A percentile compares a stretch with the other conserved stretches of the same genome.
Evolutionary conservation across 1,139 yeast genomes (phyloP).

Genomic region (Neolecta irregularis): DNA sequence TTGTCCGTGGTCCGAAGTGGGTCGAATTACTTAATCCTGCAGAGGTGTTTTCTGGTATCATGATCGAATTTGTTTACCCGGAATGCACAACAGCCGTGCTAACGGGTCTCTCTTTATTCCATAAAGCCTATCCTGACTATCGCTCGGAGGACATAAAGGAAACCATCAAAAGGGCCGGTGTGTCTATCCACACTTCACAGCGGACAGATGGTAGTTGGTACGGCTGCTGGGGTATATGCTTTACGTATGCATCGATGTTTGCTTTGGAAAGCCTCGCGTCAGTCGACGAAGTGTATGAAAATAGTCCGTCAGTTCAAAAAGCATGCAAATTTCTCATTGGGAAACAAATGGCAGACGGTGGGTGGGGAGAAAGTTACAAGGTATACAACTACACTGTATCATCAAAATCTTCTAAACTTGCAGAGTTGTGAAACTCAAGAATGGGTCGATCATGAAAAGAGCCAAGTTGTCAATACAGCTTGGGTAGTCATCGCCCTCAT

Average conservation of each 20-base stretch:
- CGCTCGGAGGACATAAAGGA: conserved; percentile 45
- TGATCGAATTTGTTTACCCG: conserved; percentile 97
- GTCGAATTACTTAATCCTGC: conserved; percentile 80
- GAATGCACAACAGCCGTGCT: conserved; percentile 96
- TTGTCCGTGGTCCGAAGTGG: conserved; percentile 64
- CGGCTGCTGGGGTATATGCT: conserved; percentile 97
- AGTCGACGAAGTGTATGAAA: conserved; percentile 47
- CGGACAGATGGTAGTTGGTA: conserved; percentile 86
- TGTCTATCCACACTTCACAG: conserved; percentile 56
- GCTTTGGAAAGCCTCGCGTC: conserved; percentile 82
- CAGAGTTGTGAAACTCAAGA: conserved; percentile 31
- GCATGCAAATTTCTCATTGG: conserved; percentile 76
- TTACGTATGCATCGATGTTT: conserved; percentile 94
- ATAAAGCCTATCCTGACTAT: conserved; percentile 43
- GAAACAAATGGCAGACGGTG: conserved; percentile 77
- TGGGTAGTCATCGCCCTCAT: conserved; percentile 82
- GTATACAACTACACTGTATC: conserved; percentile 8
- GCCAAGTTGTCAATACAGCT: conserved; percentile 77
- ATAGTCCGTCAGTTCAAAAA: conserved; percentile 43
- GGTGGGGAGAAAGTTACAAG: conserved; percentile 71
- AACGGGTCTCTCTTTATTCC: conserved; percentile 69
- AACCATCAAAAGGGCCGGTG: conserved; percentile 59
- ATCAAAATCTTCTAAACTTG: conserved; percentile 1
- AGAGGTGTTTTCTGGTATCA: conserved; percentile 91
- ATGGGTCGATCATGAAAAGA: conserved; percentile 48